phyloP scores from a whole-genome alignment of 2,329 filamentous ascomycete genomes.

The Eutypella sp. region DNA sequence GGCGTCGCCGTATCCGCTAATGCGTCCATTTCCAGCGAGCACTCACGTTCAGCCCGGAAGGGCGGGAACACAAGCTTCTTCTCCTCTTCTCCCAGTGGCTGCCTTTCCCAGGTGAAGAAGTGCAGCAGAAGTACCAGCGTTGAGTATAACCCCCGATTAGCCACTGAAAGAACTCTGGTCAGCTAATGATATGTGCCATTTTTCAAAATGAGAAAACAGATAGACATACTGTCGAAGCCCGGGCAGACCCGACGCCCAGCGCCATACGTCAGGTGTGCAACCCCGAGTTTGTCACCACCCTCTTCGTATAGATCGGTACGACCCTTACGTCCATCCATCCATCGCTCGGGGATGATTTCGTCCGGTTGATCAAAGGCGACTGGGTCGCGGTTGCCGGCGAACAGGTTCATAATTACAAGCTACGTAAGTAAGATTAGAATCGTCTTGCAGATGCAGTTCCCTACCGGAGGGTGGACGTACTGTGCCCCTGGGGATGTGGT shows the following conservation, averaged over 20 bases:
- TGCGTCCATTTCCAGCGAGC: slow-evolving; percentile 1
- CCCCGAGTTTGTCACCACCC: slow-evolving; percentile 1
- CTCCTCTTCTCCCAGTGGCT: neutral
- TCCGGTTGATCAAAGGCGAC: neutral
- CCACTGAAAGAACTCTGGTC: neutral
- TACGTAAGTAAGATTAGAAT: neutral
- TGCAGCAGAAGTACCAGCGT: neutral
- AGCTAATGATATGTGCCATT: neutral
- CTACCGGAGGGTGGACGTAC: neutral
- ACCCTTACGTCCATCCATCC: slow-evolving; percentile 1
- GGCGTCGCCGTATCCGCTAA: neutral
- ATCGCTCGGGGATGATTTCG: slow-evolving; percentile 1
- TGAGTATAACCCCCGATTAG: neutral
- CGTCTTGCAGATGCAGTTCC: neutral
- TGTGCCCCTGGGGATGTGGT: neutral
- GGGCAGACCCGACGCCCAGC: slow-evolving; percentile 1
- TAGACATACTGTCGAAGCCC: neutral
- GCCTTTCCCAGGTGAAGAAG: slow-evolving; percentile 1
- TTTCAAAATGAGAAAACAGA: no score
- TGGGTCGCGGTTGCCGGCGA: neutral
- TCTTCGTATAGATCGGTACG: neutral
- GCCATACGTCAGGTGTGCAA: neutral
- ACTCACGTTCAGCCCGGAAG: neutral
- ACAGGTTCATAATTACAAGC: slow-evolving; percentile 1
- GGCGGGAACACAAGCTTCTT: slow-evolving; percentile 1